Evolutionary conservation across 352 stramenopile species (phyloP), one percentile per base, ranked within the genome.

Genomic region (Globisporangium spiculum): DNA sequence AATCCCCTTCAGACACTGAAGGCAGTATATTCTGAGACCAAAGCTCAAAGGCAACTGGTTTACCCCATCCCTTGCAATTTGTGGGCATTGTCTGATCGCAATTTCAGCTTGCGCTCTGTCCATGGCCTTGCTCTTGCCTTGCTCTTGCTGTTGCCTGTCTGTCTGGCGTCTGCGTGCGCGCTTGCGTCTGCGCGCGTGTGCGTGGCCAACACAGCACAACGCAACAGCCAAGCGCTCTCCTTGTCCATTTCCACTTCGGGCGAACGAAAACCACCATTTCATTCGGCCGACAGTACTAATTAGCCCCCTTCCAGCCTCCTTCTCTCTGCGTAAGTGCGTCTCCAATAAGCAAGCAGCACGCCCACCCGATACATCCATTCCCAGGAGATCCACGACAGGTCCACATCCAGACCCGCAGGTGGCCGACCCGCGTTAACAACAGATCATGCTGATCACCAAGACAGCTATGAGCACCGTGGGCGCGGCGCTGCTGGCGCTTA

Each of bases 271-370:
- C 26, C 36, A 36, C 14, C 53, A 64, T 34, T 53, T 26, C 36
- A 54, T 36, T 64, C 59, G 59, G 53, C 59, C 59, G 59, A 64
- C 36, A 64, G 59, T 64, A 64, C 38, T 50, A 10, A 27, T 34
- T 7, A 36, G 54, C 26, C 14, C 30, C 10, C 53, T n/a, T 58
- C 24, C 26, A 6, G 4, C 41, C 34, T 20, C 32, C 22, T 16
- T 41, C 24, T 41, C 18, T 41, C 26, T 26, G 6, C 14, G 20
- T 44, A 0, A 10, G 54, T 18, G 24, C 27, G 38, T 41, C 58
- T n/a, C n/a, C 26, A 32, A 24, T 20, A 41, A 60, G 16, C 53
- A 38, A 59, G 41, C 27, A 32, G 27, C 22, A 22, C 32, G 2
- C 20, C 26, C 32, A 16, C 22, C 41, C 12, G 12, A 20, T 50